Evolutionary conservation across 2,329 filamentous ascomycete species (phyloP).

Genomic region (Cercospora brassicicola): DNA sequence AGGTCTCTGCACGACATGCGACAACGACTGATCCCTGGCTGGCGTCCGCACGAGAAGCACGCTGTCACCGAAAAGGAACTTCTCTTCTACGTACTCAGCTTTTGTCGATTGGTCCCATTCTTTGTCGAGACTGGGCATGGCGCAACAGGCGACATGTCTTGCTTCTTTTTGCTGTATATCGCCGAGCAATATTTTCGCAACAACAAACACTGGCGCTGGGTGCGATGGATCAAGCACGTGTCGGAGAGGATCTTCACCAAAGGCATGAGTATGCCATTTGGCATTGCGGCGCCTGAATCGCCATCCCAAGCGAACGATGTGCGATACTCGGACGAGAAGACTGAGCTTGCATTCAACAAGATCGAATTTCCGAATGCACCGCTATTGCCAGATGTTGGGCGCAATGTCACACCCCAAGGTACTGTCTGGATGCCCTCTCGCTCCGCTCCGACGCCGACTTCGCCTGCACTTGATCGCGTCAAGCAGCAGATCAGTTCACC

Average conservation of each 20-base stretch:
- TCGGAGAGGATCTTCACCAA: constrained; percentile 12
- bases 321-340: background rate
- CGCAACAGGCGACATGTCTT: constrained; percentile 30
- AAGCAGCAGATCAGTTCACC: background rate
- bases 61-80: constrained; percentile 29
- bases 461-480: background rate
- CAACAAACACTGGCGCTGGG: constrained; percentile 12
- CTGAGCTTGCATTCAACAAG: constrained; percentile 6
- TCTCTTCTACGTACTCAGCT: constrained; percentile 25
- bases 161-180: constrained; percentile 33
- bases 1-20: constrained; percentile 23
- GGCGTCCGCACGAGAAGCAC: constrained; percentile 15
- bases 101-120: constrained; percentile 31
- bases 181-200: constrained; percentile 23
- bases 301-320: background rate
- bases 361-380: constrained; percentile 11
- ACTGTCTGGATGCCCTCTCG: constrained; percentile 13
- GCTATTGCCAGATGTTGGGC: constrained; percentile 5
- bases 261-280: constrained; percentile 17
- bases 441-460: background rate
- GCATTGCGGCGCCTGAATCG: background rate
- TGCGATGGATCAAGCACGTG: constrained; percentile 5
- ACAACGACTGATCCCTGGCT: constrained; percentile 19
- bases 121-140: constrained; percentile 29
- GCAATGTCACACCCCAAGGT: constrained; percentile 5